phyloP scores from a whole-genome alignment of 805 yeast species.

The Sporopachydermia quercuum region DNA sequence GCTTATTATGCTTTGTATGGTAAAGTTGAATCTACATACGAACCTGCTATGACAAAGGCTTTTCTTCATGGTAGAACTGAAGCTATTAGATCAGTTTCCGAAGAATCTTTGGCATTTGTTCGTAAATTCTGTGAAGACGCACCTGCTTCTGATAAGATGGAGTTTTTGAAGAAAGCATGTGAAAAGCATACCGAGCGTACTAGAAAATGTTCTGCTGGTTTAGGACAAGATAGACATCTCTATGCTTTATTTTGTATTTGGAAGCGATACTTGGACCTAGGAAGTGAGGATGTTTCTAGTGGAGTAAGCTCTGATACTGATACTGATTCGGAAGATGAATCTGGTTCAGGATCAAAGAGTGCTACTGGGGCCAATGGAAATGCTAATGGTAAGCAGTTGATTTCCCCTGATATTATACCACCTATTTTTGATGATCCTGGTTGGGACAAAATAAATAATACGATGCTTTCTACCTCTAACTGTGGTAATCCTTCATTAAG shows the following conservation, averaged over 20 bases:
- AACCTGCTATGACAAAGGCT: conserved; percentile 89
- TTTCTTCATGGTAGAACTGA: conserved; percentile 88
- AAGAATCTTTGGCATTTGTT: conserved; percentile 68
- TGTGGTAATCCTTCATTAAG: conserved; percentile 87
- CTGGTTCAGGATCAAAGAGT: conserved; percentile 7
- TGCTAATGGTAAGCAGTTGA: not conserved
- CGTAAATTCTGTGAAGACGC: conserved; percentile 68
- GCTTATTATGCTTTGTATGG: conserved; percentile 88
- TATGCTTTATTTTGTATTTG: conserved; percentile 81
- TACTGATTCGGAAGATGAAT: conserved; percentile 17
- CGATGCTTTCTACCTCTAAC: conserved; percentile 70
- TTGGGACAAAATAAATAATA: conserved; percentile 74
- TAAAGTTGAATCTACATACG: conserved; percentile 84
- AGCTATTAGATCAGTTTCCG: conserved; percentile 74
- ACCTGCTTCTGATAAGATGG: conserved; percentile 42
- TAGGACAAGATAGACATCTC: conserved; percentile 86
- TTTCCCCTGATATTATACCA: conserved; percentile 36
- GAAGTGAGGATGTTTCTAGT: conserved; percentile 6
- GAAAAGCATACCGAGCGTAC: conserved; percentile 52
- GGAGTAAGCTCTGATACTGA: conserved; percentile 11
- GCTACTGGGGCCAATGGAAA: conserved; percentile 9
- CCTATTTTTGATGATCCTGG: conserved; percentile 71
- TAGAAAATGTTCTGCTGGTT: conserved; percentile 52
- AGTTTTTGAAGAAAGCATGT: conserved; percentile 55
- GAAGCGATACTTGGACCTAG: conserved; percentile 41